Evolutionary conservation across 345 rosid species (phyloP).

Genomic region (Hibiscus mutabilis): DNA sequence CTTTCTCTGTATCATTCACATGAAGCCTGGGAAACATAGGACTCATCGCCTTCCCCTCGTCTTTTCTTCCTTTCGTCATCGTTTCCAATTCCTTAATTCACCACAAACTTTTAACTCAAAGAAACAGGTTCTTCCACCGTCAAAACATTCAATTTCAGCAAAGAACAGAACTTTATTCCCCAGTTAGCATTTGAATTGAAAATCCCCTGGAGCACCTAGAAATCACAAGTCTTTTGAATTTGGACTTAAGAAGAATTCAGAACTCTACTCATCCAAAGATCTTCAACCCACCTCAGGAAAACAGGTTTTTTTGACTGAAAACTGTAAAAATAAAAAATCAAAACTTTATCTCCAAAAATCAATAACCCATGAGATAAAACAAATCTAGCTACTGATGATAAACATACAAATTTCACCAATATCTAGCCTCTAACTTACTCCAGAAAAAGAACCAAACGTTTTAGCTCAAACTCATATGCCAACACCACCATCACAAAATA

Average conservation of each 20-base stretch:
- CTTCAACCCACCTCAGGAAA: constrained; percentile 23
- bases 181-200: background rate
- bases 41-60: constrained; percentile 36
- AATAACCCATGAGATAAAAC: background rate
- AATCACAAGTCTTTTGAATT: background rate
- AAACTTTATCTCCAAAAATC: background rate
- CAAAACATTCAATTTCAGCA: background rate
- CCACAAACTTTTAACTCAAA: constrained; percentile 14
- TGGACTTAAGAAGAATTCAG: background rate
- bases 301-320: constrained; percentile 12
- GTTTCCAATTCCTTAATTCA: constrained; percentile 5
- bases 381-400: background rate
- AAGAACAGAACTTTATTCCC: background rate
- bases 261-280: constrained; percentile 4
- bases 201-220: background rate
- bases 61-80: constrained; percentile 37
- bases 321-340: constrained; percentile 4
- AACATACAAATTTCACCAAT: background rate
- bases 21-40: constrained; percentile 72
- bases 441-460: constrained; percentile 8
- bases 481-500: constrained; percentile 13
- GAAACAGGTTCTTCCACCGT: constrained; percentile 5
- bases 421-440: constrained; percentile 5
- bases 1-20: constrained; percentile 57
- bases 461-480: constrained; percentile 19